Conservation (phyloP, 164 flowering plant genomes). For the Dillenia turbinata region DNA sequence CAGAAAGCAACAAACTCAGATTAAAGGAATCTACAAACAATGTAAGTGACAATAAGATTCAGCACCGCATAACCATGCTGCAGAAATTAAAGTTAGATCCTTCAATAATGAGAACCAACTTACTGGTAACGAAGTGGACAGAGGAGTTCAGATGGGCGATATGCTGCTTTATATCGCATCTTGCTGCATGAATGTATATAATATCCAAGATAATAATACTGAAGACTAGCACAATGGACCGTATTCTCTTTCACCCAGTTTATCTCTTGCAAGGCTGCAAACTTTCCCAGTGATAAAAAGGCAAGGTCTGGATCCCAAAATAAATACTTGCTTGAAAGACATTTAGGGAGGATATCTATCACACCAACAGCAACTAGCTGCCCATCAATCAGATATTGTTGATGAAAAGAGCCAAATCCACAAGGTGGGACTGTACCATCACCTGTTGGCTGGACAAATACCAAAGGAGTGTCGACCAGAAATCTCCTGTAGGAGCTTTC, state of each 20-base stretch:
- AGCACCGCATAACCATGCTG: no score
- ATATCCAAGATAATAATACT: constrained; percentile 94
- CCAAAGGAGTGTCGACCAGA: constrained; percentile 77
- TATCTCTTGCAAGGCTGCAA: constrained; percentile 86
- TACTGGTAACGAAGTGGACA: constrained; percentile 91
- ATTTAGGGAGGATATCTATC: constrained; percentile 87
- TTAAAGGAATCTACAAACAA: not conserved
- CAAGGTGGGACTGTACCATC: constrained; percentile 68
- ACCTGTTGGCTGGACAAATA: constrained; percentile 57
- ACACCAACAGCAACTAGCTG: constrained; percentile 93
- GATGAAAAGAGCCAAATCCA: constrained; percentile 99
- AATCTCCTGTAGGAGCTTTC: constrained; percentile 71
- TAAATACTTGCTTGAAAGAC: constrained; percentile 92
- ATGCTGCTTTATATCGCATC: constrained; percentile 97
- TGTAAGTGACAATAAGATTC: not conserved
- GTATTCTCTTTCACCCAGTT: constrained; percentile 75
- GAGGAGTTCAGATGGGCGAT: constrained; percentile 89
- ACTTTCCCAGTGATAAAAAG: constrained; percentile 82
- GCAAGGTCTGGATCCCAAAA: constrained; percentile 98
- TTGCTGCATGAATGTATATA: constrained; percentile 88
- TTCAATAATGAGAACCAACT: constrained; percentile 26
- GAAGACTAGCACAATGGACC: constrained; percentile 63
- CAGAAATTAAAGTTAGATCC: not conserved
- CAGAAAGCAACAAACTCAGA: not conserved
- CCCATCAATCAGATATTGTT: constrained; percentile 88